phyloP scores from a whole-genome alignment of 805 yeast species.

The Metschnikowia similis region DNA sequence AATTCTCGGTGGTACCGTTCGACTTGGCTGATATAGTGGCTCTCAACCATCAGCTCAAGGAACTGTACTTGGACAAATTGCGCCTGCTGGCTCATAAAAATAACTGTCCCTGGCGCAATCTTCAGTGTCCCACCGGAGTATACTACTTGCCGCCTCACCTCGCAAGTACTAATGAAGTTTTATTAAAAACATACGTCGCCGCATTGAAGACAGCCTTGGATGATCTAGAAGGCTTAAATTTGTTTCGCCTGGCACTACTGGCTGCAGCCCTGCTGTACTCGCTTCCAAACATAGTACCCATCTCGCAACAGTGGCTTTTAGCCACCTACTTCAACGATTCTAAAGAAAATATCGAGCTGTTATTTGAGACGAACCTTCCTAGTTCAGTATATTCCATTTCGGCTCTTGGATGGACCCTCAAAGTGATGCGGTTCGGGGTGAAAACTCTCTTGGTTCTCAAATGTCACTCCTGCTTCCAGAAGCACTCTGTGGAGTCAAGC shows the following conservation, averaged over 20 bases:
- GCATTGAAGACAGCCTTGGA: conserved; percentile 26
- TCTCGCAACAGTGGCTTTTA: conserved; percentile 32
- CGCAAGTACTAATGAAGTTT: conserved; percentile 24
- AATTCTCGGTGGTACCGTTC: conserved; percentile 10
- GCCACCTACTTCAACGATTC: conserved; percentile 28
- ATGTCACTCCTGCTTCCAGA: conserved; percentile 36
- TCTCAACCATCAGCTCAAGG: conserved; percentile 21
- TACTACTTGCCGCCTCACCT: conserved; percentile 35
- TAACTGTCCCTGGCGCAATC: conserved; percentile 35
- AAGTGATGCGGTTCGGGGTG: conserved; percentile 26
- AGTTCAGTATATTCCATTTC: conserved; percentile 34
- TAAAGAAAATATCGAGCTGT: conserved; percentile 30
- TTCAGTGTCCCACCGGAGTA: conserved; percentile 30
- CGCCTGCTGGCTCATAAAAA: conserved; percentile 23
- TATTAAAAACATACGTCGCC: conserved; percentile 26
- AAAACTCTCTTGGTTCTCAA: conserved; percentile 27
- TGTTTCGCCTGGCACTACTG: neutral
- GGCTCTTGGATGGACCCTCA: conserved; percentile 34
- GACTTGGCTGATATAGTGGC: conserved; percentile 22
- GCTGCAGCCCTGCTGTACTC: neutral
- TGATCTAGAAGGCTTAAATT: conserved; percentile 14
- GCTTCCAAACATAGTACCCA: conserved; percentile 14
- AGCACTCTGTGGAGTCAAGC: conserved; percentile 22
- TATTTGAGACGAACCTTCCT: conserved; percentile 24
- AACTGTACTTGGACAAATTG: conserved; percentile 25